Base-by-base conservation (phyloP, 179 eudicot genomes). In the Drosera spatulata region DNA sequence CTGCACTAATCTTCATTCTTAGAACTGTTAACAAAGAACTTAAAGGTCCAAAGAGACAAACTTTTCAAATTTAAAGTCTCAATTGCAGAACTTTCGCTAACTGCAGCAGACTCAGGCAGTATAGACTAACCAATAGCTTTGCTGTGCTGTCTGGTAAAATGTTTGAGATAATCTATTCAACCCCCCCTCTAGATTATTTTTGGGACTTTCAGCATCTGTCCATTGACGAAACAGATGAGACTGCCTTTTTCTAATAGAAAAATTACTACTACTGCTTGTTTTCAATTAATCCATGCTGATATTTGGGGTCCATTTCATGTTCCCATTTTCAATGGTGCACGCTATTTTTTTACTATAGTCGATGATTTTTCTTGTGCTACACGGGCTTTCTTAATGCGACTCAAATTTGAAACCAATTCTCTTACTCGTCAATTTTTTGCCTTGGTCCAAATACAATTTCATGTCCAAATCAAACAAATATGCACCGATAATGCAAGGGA, bases 221-320 rank as follows among this genome's bases (percentile, higher is more conserved):
- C n/a, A 22, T 11, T 43, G 0, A 58, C 64, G 0, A 66, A 66
- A 5, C 64, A 66, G 52, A 66, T 63, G 8, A 56, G 52, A 5
- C 22, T 1, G 0, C 1, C 56, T 22, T 66, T 66, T 51, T 38
- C 62, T 3, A 1, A 44, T 5, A 66, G 69, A 38, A 14, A 53
- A 0, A 50, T 53, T 51, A 44, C 12, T 15, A 47, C 39, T 11
- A 1, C 5, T 6, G 6, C 6, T 0, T 3, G 2, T 0, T 59
- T 66, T 66, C 22, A 33, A 2, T 37, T 66, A 6, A 42, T 66
- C 3, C 63, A 66, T 58, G 58, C 58, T 52, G 69, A 66, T 51
- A 2, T 66, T 2, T 66, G 58, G 63, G 63, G 58, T 0, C 39
- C 58, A 0, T 59, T 46, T 51, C 37, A 10, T 0, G 22, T 45